These are phyloP conservation scores for Populus pruinosa DNA, from an alignment of 345 rosid species.

Conservation along the genomic window DNA sequence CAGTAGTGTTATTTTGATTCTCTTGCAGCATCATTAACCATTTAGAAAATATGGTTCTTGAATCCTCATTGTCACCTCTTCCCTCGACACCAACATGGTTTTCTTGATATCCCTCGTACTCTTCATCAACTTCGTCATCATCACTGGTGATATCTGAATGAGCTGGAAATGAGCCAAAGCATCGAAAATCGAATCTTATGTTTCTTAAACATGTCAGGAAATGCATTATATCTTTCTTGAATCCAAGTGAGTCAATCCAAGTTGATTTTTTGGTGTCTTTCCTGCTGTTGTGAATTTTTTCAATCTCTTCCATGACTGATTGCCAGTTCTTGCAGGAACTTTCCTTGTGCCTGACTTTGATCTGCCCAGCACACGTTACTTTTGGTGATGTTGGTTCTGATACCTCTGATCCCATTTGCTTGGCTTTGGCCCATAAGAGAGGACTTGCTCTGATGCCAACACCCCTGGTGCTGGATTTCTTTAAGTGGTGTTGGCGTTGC, in stretches of 20 bases:
- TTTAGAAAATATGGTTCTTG: conserved; percentile 63
- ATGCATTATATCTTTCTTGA: conserved; percentile 68
- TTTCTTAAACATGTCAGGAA: conserved; percentile 62
- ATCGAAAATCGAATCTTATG: conserved; percentile 55
- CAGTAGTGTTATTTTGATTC: conserved; percentile 27
- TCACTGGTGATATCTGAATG: conserved; percentile 39
- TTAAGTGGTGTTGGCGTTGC: conserved; percentile 27
- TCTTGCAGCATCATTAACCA: conserved; percentile 79
- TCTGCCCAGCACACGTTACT: conserved; percentile 92
- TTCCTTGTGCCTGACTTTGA: conserved; percentile 68
- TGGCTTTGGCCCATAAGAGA: conserved; percentile 59
- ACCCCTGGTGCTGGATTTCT: conserved; percentile 34
- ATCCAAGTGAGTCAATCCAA: conserved; percentile 56
- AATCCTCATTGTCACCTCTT: conserved; percentile 22
- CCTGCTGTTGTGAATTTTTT: conserved; percentile 41
- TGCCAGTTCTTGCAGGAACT: conserved; percentile 70
- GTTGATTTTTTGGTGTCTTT: conserved; percentile 32
- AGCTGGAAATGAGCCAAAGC: conserved; percentile 64
- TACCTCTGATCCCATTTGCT: conserved; percentile 46
- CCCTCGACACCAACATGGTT: conserved; percentile 9
- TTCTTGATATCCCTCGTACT: conserved; percentile 31
- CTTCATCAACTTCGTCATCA: conserved; percentile 42
- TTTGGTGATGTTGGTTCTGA: conserved; percentile 86
- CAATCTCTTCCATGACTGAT: conserved; percentile 58
- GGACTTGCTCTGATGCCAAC: conserved; percentile 46